phyloP scores from a whole-genome alignment of 345 rosid species.

The Psidium friedrichsthalianum region DNA sequence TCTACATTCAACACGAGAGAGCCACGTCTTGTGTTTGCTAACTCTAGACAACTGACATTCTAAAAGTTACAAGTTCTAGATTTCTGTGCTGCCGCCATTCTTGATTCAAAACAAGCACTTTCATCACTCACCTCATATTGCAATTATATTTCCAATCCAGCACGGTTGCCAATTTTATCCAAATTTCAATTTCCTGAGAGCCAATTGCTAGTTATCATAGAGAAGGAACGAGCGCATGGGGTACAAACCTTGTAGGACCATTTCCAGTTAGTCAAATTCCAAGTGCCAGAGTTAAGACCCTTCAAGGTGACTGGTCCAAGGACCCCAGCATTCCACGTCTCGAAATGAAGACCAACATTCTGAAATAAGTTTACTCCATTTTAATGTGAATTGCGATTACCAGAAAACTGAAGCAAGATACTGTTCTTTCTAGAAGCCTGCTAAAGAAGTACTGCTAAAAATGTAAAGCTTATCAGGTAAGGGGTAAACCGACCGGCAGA shows the following conservation, averaged over 20 bases:
- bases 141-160: background rate
- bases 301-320: conserved; percentile 67
- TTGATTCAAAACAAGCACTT: background rate
- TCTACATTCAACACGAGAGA: background rate
- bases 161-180: background rate
- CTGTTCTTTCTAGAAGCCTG: background rate
- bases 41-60: background rate
- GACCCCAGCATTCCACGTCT: conserved; percentile 78
- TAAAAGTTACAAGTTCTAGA: background rate
- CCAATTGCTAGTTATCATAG: background rate
- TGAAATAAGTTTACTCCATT: conserved; percentile 10
- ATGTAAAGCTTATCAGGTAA: background rate
- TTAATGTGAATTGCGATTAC: background rate
- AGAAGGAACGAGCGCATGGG: conserved; percentile 5
- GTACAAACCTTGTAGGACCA: conserved; percentile 90
- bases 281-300: conserved; percentile 68
- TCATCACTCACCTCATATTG: background rate
- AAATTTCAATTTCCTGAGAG: background rate
- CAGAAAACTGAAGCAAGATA: background rate
- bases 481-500: conserved; percentile 56
- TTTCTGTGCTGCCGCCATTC: background rate
- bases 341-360: conserved; percentile 85
- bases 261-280: conserved; percentile 74
- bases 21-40: background rate
- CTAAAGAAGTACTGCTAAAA: background rate